phyloP scores from a whole-genome alignment of 2,329 filamentous ascomycete species.

The Colletotrichum tropicale region DNA sequence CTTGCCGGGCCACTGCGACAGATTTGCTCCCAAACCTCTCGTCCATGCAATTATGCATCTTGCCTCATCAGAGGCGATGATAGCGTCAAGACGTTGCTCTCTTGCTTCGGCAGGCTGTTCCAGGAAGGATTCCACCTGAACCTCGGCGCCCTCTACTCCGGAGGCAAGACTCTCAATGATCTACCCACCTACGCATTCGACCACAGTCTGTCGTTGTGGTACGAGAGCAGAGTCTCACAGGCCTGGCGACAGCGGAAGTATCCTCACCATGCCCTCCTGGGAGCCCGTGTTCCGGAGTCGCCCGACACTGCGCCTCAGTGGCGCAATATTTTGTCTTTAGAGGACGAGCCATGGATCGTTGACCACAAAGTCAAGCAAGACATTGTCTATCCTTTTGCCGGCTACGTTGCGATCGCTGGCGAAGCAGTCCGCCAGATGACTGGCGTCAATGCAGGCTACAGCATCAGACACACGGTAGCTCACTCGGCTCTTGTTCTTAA shows the following conservation, averaged over 20 bases:
- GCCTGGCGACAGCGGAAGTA: not conserved
- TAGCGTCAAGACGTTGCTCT: not conserved
- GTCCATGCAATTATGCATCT: not conserved
- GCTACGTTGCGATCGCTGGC: not conserved
- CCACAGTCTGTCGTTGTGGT: not conserved
- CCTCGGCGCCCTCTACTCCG: not conserved
- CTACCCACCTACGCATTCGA: not conserved
- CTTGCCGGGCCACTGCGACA: not conserved
- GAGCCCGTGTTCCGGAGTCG: not conserved
- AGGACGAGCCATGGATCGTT: not conserved
- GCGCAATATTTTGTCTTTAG: not conserved
- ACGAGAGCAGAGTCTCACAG: not conserved
- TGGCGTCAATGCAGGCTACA: not conserved
- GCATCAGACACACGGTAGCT: not conserved
- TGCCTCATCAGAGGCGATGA: not conserved
- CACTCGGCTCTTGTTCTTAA: not conserved
- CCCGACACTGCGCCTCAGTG: not conserved
- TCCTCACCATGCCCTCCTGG: not conserved
- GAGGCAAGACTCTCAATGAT: not conserved
- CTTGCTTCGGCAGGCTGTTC: not conserved
- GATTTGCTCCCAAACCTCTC: not conserved
- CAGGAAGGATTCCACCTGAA: not conserved
- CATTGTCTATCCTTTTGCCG: not conserved
- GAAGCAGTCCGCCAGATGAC: not conserved
- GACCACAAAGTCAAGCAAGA: not conserved